These are phyloP conservation scores for Yamadazyma akitaensis DNA, from an alignment of 805 yeast species.

Conservation along the genomic window DNA sequence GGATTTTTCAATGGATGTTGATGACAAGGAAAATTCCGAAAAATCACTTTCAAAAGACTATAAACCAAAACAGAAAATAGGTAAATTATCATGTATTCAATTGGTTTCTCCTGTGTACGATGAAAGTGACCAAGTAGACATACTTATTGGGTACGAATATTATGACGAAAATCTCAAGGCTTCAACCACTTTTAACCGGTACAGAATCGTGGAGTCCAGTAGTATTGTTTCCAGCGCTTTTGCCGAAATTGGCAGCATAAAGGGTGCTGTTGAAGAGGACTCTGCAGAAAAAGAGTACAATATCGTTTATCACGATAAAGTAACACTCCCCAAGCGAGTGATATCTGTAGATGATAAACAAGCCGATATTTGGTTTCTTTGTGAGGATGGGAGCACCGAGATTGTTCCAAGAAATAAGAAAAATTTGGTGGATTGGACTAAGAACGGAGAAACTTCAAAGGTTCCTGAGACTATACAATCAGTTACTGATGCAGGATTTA, in stretches of 20 bases:
- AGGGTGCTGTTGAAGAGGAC: slow-evolving; percentile 10
- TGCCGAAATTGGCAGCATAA: slow-evolving; percentile 26
- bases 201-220: slow-evolving; percentile 21
- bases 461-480: slow-evolving; percentile 16
- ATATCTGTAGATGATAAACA: slow-evolving; percentile 33
- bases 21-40: slow-evolving; percentile 4
- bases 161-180: slow-evolving; percentile 13
- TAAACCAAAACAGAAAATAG: slow-evolving; percentile 11
- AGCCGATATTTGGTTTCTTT: slow-evolving; percentile 39
- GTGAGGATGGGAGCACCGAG: slow-evolving; percentile 40
- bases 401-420: slow-evolving; percentile 38
- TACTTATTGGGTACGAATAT: slow-evolving; percentile 40
- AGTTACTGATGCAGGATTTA: slow-evolving; percentile 54
- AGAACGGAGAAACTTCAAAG: not conserved
- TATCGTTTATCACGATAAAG: slow-evolving; percentile 26
- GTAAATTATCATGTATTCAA: slow-evolving; percentile 30
- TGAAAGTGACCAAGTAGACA: slow-evolving; percentile 41
- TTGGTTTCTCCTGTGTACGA: slow-evolving; percentile 45
- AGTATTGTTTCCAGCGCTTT: slow-evolving; percentile 29
- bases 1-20: slow-evolving; percentile 15
- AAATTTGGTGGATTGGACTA: slow-evolving; percentile 23
- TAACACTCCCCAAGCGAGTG: slow-evolving; percentile 23
- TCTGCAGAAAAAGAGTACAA: slow-evolving; percentile 7
- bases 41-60: not conserved
- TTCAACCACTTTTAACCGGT: slow-evolving; percentile 26